These are phyloP conservation scores for Cupressus sempervirens DNA, from an alignment of 75 land plant genomes.

Conservation along the genomic window DNA sequence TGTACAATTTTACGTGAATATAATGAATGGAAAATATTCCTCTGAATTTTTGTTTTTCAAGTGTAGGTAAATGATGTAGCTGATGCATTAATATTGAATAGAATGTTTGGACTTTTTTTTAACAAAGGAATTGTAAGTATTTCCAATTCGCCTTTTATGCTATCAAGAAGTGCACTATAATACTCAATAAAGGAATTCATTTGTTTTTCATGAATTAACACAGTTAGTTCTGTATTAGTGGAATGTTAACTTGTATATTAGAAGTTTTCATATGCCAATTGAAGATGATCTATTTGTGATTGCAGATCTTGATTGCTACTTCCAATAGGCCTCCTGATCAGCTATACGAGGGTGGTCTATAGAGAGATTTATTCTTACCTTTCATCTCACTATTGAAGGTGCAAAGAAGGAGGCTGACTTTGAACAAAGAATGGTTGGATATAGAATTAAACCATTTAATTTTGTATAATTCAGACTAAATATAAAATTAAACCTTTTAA, in stretches of 20 bases:
- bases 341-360: constrained; percentile 92
- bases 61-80: constrained; percentile 97
- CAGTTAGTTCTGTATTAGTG: background rate
- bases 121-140: constrained; percentile 77
- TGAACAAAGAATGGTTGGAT: background rate
- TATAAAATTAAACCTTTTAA: background rate
- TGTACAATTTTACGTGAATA: too few relatives aligned
- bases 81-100: constrained; percentile 94
- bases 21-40: too few relatives aligned
- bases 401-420: background rate
- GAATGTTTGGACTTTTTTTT: constrained; percentile 81
- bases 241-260: background rate
- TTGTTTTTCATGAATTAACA: background rate
- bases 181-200: background rate
- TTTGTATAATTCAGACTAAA: background rate
- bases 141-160: constrained; percentile 3
- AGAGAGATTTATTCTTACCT: constrained; percentile 87
- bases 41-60: too few relatives aligned
- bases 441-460: background rate
- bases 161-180: background rate
- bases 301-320: constrained; percentile 83
- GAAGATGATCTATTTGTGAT: background rate
- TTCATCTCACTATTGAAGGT: constrained; percentile 91
- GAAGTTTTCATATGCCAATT: background rate
- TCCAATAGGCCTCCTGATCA: constrained; percentile 94